phyloP scores from a whole-genome alignment of 371 early-diverging fungal genomes.

The Nematocida sp. region DNA sequence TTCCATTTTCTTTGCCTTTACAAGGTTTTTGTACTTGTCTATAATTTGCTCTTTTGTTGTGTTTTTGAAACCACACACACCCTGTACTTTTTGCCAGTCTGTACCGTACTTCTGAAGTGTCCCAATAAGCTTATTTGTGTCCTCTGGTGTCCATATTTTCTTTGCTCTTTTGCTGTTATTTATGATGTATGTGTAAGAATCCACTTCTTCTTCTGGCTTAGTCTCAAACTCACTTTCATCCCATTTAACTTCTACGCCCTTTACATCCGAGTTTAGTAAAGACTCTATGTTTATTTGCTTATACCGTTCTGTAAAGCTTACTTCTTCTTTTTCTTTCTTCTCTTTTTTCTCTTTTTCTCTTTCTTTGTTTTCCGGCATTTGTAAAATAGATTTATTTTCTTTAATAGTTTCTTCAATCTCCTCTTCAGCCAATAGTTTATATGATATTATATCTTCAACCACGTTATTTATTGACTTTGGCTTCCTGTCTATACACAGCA shows the following conservation, averaged over 20 bases:
- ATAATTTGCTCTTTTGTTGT: slow-evolving; percentile 29
- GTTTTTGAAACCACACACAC: slow-evolving; percentile 1
- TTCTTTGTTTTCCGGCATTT: neutral
- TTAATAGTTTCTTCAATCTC: neutral
- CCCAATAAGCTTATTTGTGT: slow-evolving; percentile 18
- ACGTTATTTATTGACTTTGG: neutral
- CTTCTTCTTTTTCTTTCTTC: neutral
- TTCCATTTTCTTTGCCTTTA: slow-evolving; percentile 24
- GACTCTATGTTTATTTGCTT: slow-evolving; percentile 6
- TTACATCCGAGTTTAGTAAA: neutral
- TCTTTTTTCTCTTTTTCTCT: neutral
- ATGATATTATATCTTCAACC: neutral
- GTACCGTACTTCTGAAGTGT: neutral
- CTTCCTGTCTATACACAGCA: neutral
- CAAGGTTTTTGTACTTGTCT: slow-evolving; percentile 42
- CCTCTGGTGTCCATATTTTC: slow-evolving; percentile 17
- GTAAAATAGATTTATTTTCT: neutral
- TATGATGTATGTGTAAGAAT: neutral
- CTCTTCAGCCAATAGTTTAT: neutral
- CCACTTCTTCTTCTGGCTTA: neutral
- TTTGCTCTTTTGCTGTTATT: neutral
- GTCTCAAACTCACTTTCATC: slow-evolving; percentile 1
- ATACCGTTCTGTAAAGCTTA: neutral
- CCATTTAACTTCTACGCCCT: slow-evolving; percentile 13
- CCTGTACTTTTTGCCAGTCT: slow-evolving; percentile 18